Evolutionary conservation across 257 asterid species (phyloP), one percentile per base, ranked within the genome.

Genomic region (Solanum ossicruentum): DNA sequence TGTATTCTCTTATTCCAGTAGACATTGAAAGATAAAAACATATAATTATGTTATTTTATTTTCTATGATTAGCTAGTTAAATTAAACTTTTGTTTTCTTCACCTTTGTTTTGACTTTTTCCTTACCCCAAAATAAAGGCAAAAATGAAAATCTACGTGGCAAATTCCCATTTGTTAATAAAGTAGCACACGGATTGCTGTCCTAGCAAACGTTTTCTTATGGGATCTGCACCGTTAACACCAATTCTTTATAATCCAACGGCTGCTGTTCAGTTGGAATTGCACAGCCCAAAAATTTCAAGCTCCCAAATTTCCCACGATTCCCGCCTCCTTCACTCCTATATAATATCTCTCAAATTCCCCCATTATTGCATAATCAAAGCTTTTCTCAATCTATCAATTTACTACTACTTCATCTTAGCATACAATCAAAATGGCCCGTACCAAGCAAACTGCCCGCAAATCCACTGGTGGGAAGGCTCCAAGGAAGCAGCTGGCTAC

Each of bases 321-420:
- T 84, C 89, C 89, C 90, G 87, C 93, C 83, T 45, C 13, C 81
- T 66, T 26, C 79, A 2, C 23, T 26, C 58, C 12, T 87, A 86
- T 87, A 54, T 83, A 90, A 75, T 18, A 20, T 20, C 49, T 8
- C 55, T 23, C 8, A 2, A 47, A 75, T 12, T 13, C 60, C 23
- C 81, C 82, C 61, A 15, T 21, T 12, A 8, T 6, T 26, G 2
- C 51, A 69, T 12, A 32, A 17, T 7, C 45, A 13, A 36, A 36
- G 8, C 51, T 16, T 36, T 16, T 36, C 15, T 1, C 51, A 36
- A 17, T 69, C 3, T 4, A 17, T n/a, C 77, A 69, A 3, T 36
- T 4, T 36, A 32, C 36, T 16, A 3, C 11, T 16, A 15, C 11
- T 69, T 16, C 77, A 3, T 17, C 8, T 32, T 32, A 66, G 23